phyloP scores from a whole-genome alignment of 2,329 filamentous ascomycete species.

The Colletotrichum gigasporum region DNA sequence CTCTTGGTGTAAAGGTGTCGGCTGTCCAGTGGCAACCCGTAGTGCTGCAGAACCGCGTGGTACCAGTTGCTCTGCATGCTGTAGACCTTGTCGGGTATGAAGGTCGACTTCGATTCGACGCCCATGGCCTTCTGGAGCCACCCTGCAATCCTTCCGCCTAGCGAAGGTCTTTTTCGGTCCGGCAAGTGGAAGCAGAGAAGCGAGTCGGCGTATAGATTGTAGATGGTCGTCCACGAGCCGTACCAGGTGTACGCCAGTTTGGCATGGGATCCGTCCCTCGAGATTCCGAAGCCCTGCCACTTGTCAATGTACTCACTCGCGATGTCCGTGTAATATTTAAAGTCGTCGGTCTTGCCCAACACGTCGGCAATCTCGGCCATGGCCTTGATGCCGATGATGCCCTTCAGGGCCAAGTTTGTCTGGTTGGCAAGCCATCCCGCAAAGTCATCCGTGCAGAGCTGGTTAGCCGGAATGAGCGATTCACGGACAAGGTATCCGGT shows the following conservation, averaged over 20 bases:
- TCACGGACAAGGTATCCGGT: slow-evolving; percentile 77
- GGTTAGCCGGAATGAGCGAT: slow-evolving; percentile 74
- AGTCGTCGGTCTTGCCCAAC: slow-evolving; percentile 66
- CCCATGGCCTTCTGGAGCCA: slow-evolving; percentile 36
- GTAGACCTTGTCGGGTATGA: slow-evolving; percentile 82
- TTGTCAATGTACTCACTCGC: slow-evolving; percentile 74
- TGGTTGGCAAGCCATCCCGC: slow-evolving; percentile 79
- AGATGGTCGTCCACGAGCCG: slow-evolving; percentile 83
- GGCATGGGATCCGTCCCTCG: slow-evolving; percentile 75
- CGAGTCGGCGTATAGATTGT: slow-evolving; percentile 79
- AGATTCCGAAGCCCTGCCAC: slow-evolving; percentile 77
- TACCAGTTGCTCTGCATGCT: slow-evolving; percentile 85
- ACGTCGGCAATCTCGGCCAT: slow-evolving; percentile 75
- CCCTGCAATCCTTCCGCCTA: background rate
- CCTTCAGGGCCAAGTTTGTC: slow-evolving; percentile 80
- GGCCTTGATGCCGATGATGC: slow-evolving; percentile 80
- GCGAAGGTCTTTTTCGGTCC: slow-evolving; percentile 33
- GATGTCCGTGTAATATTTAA: slow-evolving; percentile 68
- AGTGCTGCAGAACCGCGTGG: slow-evolving; percentile 78
- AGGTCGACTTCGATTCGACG: slow-evolving; percentile 47
- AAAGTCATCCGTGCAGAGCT: slow-evolving; percentile 82
- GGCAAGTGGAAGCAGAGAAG: slow-evolving; percentile 81
- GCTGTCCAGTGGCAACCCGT: slow-evolving; percentile 84
- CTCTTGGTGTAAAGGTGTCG: slow-evolving; percentile 88
- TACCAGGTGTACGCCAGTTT: slow-evolving; percentile 85